Evolutionary conservation across 176 grass and related monocot species (phyloP).

Genomic region (Zoysia japonica): DNA sequence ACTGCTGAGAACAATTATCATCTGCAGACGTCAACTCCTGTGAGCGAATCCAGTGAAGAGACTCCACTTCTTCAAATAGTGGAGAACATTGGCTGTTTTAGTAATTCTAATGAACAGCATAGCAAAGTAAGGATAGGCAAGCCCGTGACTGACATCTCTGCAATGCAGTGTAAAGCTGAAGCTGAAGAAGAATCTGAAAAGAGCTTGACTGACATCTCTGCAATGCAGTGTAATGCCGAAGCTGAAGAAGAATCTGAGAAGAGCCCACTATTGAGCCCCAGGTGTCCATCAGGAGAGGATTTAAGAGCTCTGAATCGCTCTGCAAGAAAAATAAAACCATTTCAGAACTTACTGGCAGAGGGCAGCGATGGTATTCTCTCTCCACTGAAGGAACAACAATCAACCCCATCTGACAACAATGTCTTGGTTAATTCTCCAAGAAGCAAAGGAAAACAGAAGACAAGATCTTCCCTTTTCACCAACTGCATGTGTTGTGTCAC

Average conservation of each 20-base stretch:
- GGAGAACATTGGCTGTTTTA: conserved; percentile 6
- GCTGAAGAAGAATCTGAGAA: conserved; percentile 39
- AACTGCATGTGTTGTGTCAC: conserved; percentile 51
- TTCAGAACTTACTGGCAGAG: conserved; percentile 41
- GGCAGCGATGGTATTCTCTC: conserved; percentile 18
- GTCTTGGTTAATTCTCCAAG: conserved; percentile 33
- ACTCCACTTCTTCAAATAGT: conserved; percentile 32
- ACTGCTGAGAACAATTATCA: conserved; percentile 24
- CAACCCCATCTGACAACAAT: background rate
- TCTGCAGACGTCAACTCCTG: conserved; percentile 16
- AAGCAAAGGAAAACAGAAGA: conserved; percentile 46
- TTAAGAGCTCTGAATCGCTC: conserved; percentile 30
- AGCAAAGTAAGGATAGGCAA: conserved; percentile 26
- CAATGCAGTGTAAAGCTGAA: conserved; percentile 27
- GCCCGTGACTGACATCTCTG: background rate
- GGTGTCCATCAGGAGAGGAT: conserved; percentile 24
- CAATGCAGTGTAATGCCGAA: conserved; percentile 28
- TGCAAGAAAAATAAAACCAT: conserved; percentile 43
- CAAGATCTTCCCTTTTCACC: conserved; percentile 41
- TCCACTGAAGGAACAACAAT: conserved; percentile 36
- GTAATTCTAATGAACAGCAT: conserved; percentile 25
- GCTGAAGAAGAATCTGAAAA: background rate
- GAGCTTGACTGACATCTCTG: background rate
- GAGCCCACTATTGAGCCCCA: conserved; percentile 43
- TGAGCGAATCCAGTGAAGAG: conserved; percentile 32